Evolutionary conservation across 768 basidiomycete species (phyloP), one percentile per base, ranked within the genome.

Genomic region (Rhodotorula babjevae): DNA sequence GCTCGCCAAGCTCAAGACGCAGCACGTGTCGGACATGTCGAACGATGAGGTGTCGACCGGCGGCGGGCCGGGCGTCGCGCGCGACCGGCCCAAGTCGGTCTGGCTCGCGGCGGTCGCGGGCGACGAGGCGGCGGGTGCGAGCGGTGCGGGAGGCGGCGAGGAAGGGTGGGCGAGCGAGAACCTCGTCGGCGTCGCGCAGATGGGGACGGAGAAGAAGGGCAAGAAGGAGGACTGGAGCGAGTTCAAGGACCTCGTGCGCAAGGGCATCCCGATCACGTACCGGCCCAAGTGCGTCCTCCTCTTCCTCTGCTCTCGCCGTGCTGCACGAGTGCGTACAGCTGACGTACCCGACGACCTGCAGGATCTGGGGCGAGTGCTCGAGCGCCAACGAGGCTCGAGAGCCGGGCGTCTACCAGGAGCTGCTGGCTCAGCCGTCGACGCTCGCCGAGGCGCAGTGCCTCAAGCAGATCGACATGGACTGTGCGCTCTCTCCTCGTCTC

Each of bases 381-480:
- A 93, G 93, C 1, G 94, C 90, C 2, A 83, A 92, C 79, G 95
- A 97, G 80, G 89, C 92, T 85, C 86, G 87, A 72, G 93, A 96
- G 77, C 95, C 95, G 4, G 95, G 95, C 2, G 79, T 90, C 72
- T 98, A 97, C 80, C 84, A 86, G 55, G 95, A 97, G 79, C 81
- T 97, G 68, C 83, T 96, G n/a, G 85, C 79, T 4, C 79, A 78
- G 15, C 82, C 82, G 55, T 77, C 77, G 40, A 76, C 76, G 18
- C 77, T 76, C n/a, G 80, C 80, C 49, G 74, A 77, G 19, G 79
- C 79, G 55, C 79, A 81, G 8, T 78, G 81, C 36, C 60, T 82
- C 46, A 84, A 82, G 55, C 96, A 99, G 82, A 98, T 99, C 69
- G 96, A 97, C 83, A 97, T 98, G 82, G 95, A 98, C 78, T 76